Evolutionary conservation across 139 green algal genomes (phyloP), one percentile per base, ranked within the genome.

Genomic region (Dunaliella primolecta): DNA sequence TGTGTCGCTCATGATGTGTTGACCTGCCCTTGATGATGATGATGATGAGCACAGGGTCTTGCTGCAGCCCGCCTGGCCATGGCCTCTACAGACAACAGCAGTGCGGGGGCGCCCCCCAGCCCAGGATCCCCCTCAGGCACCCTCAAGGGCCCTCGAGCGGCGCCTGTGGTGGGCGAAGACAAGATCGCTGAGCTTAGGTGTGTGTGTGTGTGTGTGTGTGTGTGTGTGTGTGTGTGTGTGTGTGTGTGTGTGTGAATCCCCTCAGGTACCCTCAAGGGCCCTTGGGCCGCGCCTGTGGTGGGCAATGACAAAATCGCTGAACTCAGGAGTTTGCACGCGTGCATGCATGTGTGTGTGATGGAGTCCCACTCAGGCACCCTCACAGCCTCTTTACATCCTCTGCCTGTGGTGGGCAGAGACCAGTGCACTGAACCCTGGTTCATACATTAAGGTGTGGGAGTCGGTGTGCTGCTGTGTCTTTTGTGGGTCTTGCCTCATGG

Each of bases 101-200:
- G 7, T 15, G 46, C 46, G 15, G 46, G 46, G 7, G 46, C 46
- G 46, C 46, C 46, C 46, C 46, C 15, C 46, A 64, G 46, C 46
- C 46, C 46, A 25, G 46, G 46, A 7, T 64, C 46, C 7, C 46
- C 46, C 7, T 64, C 46, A 64, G 46, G 7, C 1, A 29, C n/a
- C 78, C 3, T 64, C 2, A 82, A 82, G 36, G 36, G 78, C 34
- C 76, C 20, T 15, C 36, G 78, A 21, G 33, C 31, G 2, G 78
- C 36, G 33, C 78, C 78, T 82, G 36, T 64, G 33, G 36, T 82
- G 30, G 36, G 78, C 7, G 78, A 72, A 34, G 78, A 64, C 78
- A 82, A 82, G 36, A 64, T 82, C 2, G 78, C 78, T 32, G 78
- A 82, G 78, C 78, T 82, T 34, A 82, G 33, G 78, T 82, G 78